These are phyloP conservation scores for Pleurotus ostreatus DNA, from an alignment of 768 basidiomycete species.

Conservation along the genomic window DNA sequence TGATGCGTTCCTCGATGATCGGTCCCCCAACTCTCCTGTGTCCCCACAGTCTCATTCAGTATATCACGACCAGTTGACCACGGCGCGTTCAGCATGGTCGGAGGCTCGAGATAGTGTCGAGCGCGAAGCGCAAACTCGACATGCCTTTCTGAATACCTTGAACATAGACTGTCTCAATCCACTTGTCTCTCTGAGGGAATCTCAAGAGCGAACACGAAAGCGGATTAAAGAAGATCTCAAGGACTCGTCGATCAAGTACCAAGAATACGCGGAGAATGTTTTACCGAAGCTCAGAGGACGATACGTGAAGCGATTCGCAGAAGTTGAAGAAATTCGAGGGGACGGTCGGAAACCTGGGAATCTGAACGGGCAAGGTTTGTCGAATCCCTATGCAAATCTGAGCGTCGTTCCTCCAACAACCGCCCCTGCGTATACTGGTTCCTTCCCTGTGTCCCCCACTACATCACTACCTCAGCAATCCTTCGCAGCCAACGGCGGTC, in stretches of 20 bases:
- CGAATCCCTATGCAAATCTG: conserved; percentile 2
- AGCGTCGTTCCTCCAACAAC: conserved; percentile 31
- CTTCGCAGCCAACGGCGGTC: background rate
- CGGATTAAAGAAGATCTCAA: conserved; percentile 90
- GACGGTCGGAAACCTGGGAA: background rate
- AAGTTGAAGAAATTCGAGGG: conserved; percentile 57
- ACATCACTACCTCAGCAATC: background rate
- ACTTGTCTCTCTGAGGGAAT: conserved; percentile 73
- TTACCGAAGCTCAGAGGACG: conserved; percentile 76
- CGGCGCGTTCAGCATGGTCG: conserved; percentile 71
- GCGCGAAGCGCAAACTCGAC: conserved; percentile 79
- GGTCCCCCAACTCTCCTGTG: conserved; percentile 16
- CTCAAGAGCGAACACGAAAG: conserved; percentile 88
- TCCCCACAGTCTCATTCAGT: background rate
- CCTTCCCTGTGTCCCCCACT: conserved; percentile 1
- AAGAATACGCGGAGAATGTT: conserved; percentile 75
- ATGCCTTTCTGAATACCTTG: conserved; percentile 73
- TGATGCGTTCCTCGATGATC: conserved; percentile 73
- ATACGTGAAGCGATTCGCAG: conserved; percentile 83
- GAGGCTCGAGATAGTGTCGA: conserved; percentile 86
- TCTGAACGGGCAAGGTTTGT: background rate
- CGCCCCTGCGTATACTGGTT: background rate
- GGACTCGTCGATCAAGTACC: conserved; percentile 69
- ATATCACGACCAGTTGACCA: conserved; percentile 43
- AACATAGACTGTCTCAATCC: conserved; percentile 70